Evolutionary conservation across 371 early-diverging fungal species (phyloP), one percentile per base, ranked within the genome.

Genomic region (Nosema muscidifuracis): DNA sequence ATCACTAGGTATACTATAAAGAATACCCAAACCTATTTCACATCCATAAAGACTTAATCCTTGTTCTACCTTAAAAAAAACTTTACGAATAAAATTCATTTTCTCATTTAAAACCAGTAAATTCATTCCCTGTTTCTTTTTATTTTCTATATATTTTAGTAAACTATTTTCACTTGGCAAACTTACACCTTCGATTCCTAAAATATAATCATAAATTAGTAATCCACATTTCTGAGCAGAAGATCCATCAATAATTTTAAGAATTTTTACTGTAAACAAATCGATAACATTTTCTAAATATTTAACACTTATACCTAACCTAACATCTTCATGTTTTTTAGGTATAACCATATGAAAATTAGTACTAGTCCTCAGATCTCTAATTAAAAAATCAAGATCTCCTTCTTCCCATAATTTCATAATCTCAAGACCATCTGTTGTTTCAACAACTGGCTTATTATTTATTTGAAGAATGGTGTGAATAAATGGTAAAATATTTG

Each of bases 241-340:
- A 38, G 74, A 74, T 30, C 69, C 64, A 20, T 71, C 68, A 53
- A 61, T 65, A 3, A 74, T 55, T 33, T 73, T 53, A 31, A 79
- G 15, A 28, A 79, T 57, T 50, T 66, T 57, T 56, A 74, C 36
- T 43, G 75, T 44, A 47, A 79, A 71, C 20, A 70, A 60, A 34
- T 20, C 20, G 18, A 73, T 65, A 0, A 38, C 31, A 4, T 43
- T 67, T 50, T 40, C 55, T 40, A 60, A 34, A 22, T 68, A 53
- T 50, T 75, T 75, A 20, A 79, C 71, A 43, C 74, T 73, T 31
- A 79, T 76, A 10, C 80, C 80, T 20, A 79, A 65, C 0, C 58
- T 43, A 1, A 20, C 31, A 43, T 42, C 60, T 13, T 34, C 36
- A 7, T 68, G 30, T 34, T 64, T 53, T 31, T 51, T 40, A 26